Evolutionary conservation across 306 rosid species (phyloP), one percentile per base, ranked within the genome.

Genomic region (Cicer yamashitae): DNA sequence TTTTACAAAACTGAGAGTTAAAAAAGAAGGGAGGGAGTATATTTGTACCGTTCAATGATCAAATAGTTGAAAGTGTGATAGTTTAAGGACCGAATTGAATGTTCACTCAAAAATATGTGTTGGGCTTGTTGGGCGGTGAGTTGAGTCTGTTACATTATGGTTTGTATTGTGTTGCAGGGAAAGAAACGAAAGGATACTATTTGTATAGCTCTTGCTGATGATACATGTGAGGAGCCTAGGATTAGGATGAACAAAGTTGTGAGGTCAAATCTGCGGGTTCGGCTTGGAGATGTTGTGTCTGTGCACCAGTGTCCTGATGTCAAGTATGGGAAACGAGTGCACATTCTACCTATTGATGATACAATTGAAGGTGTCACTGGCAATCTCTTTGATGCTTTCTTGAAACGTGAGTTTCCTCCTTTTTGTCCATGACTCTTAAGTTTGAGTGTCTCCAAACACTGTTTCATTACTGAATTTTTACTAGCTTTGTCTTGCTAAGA

Each of bases 221-320:
- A 87, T 8, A 62, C 67, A 2, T 87, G 88, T 77, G 90, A 87
- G 53, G 88, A 73, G 73, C 76, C 82, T 3, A 87, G 46, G 79
- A 84, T 87, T 38, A 79, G 85, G 67, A 84, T 87, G 86, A 87
- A 87, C 77, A 82, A 84, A 67, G 85, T 87, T 79, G 88, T 87
- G 46, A 84, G 90, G 59, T 82, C 88, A 1, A 87, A 87, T 77
- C 60, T 87, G 84, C 71, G 88, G 68, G 90, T 87, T 70, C 81
- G 88, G 37, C 86, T 87, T 68, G 86, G 90, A 51, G 90, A 87
- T 78, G 90, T 87, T 37, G 86, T 87, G 70, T 84, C 88, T 68
- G 88, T 87, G 48, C 90, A 87, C 61, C 88, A 82, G 62, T 87
- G 88, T 69, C 47, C 85, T 0, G 90, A 87, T 77, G 90, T 87